Percentiles rank a stretch among this genome's conserved stretches.
Conservation (phyloP, 1,284 basidiomycete genomes). For the Peniophora sp. region DNA sequence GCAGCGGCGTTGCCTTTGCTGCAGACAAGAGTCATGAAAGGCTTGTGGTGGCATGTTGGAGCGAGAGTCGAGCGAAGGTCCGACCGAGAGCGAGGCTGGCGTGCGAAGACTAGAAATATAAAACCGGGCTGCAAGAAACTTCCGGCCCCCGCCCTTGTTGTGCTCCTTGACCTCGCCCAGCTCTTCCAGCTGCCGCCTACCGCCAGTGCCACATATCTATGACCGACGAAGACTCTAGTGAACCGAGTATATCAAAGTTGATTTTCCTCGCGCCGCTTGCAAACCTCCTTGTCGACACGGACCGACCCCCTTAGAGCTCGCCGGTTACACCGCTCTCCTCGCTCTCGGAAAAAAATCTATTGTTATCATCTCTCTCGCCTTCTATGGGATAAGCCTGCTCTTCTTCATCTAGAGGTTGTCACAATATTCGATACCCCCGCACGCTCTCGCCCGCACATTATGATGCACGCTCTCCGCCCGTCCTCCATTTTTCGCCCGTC, state of each 20-base stretch:
- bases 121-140: neutral
- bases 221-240: constrained; percentile 19
- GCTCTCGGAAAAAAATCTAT: constrained; percentile 16
- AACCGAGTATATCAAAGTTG: constrained; percentile 21
- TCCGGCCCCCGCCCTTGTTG: neutral
- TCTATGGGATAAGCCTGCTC: neutral
- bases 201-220: no score
- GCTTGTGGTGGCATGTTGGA: no score
- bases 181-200: no score
- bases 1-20: no score
- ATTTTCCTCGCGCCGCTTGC: constrained; percentile 59
- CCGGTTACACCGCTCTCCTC: constrained; percentile 7
- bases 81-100: no score
- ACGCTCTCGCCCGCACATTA: constrained; percentile 29
- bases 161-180: no score
- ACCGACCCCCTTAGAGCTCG: constrained; percentile 65
- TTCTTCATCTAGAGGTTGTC: no score
- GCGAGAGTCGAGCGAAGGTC: no score
- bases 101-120: no score
- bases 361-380: constrained; percentile 42
- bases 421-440: constrained; percentile 4
- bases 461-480: constrained; percentile 58
- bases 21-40: no score
- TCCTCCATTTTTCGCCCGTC: constrained; percentile 57
- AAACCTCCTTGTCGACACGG: constrained; percentile 54